phyloP scores from a whole-genome alignment of 1,284 basidiomycete genomes.

The Irpex lacteus region DNA sequence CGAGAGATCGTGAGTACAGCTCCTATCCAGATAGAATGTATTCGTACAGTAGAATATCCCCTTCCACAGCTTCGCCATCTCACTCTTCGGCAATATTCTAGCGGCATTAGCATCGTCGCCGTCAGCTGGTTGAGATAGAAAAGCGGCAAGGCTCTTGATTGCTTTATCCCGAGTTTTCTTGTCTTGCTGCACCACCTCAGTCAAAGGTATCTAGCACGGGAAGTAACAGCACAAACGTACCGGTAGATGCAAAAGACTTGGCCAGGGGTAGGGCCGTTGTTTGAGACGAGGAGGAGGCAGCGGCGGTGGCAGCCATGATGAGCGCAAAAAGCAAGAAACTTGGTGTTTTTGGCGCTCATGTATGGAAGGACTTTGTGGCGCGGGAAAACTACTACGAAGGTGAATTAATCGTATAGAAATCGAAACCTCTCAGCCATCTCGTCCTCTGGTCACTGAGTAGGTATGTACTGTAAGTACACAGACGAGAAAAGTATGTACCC shows the following conservation, averaged over 20 bases:
- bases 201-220: slow-evolving; percentile 8
- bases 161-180: slow-evolving; percentile 91
- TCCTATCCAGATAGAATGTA: background rate
- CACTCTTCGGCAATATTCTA: slow-evolving; percentile 54
- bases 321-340: background rate
- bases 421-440: no score
- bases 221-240: slow-evolving; percentile 41
- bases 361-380: background rate
- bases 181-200: slow-evolving; percentile 46
- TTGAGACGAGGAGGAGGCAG: slow-evolving; percentile 13
- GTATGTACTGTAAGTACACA: no score
- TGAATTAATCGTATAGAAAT: no score
- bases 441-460: no score
- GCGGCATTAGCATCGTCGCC: slow-evolving; percentile 44
- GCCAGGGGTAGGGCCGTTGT: slow-evolving; percentile 59
- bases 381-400: no score
- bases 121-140: slow-evolving; percentile 49
- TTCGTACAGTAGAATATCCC: slow-evolving; percentile 92
- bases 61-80: slow-evolving; percentile 96
- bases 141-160: slow-evolving; percentile 72
- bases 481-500: no score
- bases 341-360: slow-evolving; percentile 1
- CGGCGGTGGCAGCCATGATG: slow-evolving; percentile 24
- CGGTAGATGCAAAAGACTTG: slow-evolving; percentile 89
- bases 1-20: background rate